phyloP scores from a whole-genome alignment of 805 yeast species.

The Metschnikowia vanudenii region DNA sequence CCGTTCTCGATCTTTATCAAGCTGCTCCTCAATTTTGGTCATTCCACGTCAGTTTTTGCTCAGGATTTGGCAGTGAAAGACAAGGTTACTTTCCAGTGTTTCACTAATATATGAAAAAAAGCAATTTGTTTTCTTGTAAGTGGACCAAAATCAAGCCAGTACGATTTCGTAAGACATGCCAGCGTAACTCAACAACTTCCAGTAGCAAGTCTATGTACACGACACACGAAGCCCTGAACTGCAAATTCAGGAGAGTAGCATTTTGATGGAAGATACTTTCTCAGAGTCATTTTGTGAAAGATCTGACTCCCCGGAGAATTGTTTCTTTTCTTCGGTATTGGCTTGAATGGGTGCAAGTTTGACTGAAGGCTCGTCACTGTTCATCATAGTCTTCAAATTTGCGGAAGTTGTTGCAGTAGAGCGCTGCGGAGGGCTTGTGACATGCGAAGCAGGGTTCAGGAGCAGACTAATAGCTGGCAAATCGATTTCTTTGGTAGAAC shows the following conservation, averaged over 20 bases:
- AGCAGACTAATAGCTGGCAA: conserved; percentile 1
- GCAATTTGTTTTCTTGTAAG: no score
- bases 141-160: no score
- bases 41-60: no score
- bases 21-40: no score
- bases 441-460: conserved; percentile 6
- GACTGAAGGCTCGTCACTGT: neutral
- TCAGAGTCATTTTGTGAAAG: conserved; percentile 8
- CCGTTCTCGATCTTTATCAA: neutral
- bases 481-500: neutral
- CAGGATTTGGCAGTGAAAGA: no score
- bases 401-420: neutral
- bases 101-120: no score
- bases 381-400: neutral
- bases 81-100: no score
- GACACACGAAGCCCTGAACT: no score
- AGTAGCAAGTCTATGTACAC: no score
- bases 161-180: no score
- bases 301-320: conserved; percentile 1
- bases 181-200: no score
- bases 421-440: conserved; percentile 6
- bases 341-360: conserved; percentile 15
- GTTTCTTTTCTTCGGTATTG: neutral
- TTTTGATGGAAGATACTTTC: conserved; percentile 18
- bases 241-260: conserved; percentile 15